Evolutionary conservation across 768 basidiomycete genomes (phyloP), one percentile per base, ranked within the genome.

Genomic region (Tephrocybe sp.): DNA sequence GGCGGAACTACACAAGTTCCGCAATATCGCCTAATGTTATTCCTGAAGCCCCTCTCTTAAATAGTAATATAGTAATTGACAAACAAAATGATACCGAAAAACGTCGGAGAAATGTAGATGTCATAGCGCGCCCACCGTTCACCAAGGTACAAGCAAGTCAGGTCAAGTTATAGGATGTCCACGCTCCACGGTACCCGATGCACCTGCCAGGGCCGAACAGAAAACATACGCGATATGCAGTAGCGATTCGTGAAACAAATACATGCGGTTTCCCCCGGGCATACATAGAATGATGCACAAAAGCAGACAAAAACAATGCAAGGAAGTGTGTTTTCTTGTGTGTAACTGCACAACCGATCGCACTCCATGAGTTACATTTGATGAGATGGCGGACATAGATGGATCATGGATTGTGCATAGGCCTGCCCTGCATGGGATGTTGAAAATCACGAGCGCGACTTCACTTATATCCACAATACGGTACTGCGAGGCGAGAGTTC

Each of bases 311-410:
- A 39, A n/a, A 23, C 20, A 23, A 7, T 41, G 40, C 40, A 41
- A 20, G 20, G 20, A 20, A 12, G 14, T 22, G 20, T n/a, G n/a
- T n/a, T n/a, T n/a, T n/a, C n/a, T n/a, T n/a, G n/a, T 22, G 14
- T 22, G 40, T 23, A 41, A 30, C 41, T 39, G 36, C 14, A 11
- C 30, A 23, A 9, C 5, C 33, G n/a, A 53, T 39, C 42, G 22
- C 31, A 35, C 47, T 43, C 40, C 19, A 19, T 43, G n/a, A 38
- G 9, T 32, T 48, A 41, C 7, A 46, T 31, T 53, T 36, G 45
- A 39, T 38, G 36, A 43, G 41, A 49, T 40, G 45, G 36, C 41
- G 43, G 48, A 49, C 22, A 45, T 49, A 40, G 42, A 40, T 49
- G 32, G 13, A 48, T 49, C 48, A 34, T 45, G 44, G 26, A 34